phyloP scores from a whole-genome alignment of 164 flowering plant genomes.

The Dillenia turbinata region DNA sequence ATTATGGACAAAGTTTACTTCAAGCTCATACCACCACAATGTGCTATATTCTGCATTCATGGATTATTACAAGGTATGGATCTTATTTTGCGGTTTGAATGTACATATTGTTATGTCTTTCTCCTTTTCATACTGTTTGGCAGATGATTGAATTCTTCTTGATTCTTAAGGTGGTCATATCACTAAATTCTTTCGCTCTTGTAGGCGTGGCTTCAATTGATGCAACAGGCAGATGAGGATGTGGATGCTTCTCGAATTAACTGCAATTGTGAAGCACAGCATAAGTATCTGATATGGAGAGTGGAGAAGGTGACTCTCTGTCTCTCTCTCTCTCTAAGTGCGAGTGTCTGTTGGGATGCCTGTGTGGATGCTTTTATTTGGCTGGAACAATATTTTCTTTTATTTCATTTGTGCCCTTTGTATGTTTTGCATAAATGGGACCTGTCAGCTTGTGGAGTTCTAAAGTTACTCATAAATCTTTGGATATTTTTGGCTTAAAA shows the following conservation, averaged over 20 bases:
- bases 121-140: no score
- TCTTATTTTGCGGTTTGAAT: background rate
- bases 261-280: conserved; percentile 70
- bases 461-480: no score
- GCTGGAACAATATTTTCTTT: no score
- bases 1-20: conserved; percentile 78
- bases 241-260: conserved; percentile 36
- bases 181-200: conserved; percentile 3
- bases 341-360: no score
- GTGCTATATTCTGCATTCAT: conserved; percentile 65
- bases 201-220: conserved; percentile 82
- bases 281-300: conserved; percentile 90
- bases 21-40: conserved; percentile 49
- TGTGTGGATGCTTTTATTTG: no score
- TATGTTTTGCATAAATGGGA: no score
- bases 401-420: no score
- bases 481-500: no score
- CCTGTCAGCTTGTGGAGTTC: no score
- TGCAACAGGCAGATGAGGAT: conserved; percentile 56
- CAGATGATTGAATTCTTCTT: no score
- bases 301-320: conserved; percentile 63
- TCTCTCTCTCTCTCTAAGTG: background rate
- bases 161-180: no score
- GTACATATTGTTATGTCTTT: background rate
- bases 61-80: conserved; percentile 83